Evolutionary conservation across 768 basidiomycete genomes (phyloP).

Genomic region (Termitomyces sp.): DNA sequence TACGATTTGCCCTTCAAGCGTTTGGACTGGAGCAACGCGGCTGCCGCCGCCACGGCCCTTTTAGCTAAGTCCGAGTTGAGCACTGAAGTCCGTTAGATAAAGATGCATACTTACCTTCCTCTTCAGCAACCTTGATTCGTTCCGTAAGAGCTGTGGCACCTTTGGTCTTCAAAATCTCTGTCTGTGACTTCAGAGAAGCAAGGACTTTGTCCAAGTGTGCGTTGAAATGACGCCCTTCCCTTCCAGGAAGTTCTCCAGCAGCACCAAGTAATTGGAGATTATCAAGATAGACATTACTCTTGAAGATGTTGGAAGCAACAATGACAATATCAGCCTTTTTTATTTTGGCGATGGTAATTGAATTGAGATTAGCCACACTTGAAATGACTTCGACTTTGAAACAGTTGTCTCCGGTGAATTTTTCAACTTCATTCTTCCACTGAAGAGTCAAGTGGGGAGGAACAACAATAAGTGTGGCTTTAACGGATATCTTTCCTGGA

Average conservation of each 20-base stretch:
- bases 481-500: conserved; percentile 67
- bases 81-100: not conserved
- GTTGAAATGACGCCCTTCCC: conserved; percentile 86
- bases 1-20: conserved; percentile 74
- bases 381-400: conserved; percentile 65
- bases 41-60: conserved; percentile 40
- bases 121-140: conserved; percentile 58
- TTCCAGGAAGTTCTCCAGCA: conserved; percentile 62
- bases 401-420: conserved; percentile 59
- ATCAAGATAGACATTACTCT: conserved; percentile 68
- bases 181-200: conserved; percentile 54
- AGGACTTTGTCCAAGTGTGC: conserved; percentile 67
- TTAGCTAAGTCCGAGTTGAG: conserved; percentile 32
- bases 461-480: conserved; percentile 80
- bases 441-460: conserved; percentile 88
- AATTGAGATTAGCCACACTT: conserved; percentile 66
- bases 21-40: conserved; percentile 46
- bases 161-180: conserved; percentile 59
- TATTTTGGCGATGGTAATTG: conserved; percentile 65
- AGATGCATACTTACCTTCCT: conserved; percentile 40
- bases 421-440: conserved; percentile 82
- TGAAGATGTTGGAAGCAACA: conserved; percentile 83
- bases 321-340: conserved; percentile 83
- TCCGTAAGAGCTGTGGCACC: conserved; percentile 59
- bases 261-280: conserved; percentile 70